Conservation (phyloP, 2,329 filamentous ascomycete genomes). For the Fusarium sp. region DNA sequence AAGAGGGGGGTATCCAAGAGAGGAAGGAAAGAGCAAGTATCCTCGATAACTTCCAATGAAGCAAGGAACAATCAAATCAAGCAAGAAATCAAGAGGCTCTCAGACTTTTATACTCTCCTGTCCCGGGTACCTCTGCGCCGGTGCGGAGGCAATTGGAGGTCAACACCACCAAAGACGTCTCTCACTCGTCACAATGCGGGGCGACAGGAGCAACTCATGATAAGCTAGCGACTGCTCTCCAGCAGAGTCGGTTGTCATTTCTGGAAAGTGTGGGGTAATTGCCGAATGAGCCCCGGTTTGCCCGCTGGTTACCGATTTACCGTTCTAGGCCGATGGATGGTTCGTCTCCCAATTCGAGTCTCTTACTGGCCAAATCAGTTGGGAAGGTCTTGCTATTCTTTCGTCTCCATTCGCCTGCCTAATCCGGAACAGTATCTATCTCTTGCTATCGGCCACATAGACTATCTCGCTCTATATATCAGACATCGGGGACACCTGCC, state of each 20-base stretch:
- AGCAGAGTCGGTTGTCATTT: slow-evolving; percentile 8
- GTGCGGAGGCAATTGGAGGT: slow-evolving; percentile 36
- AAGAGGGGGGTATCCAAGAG: background rate
- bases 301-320: slow-evolving; percentile 37
- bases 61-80: slow-evolving; percentile 20
- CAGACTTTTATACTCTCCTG: slow-evolving; percentile 30
- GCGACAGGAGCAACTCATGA: slow-evolving; percentile 31
- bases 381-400: background rate
- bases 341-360: slow-evolving; percentile 33
- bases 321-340: slow-evolving; percentile 33
- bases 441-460: slow-evolving; percentile 13
- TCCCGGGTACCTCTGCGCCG: slow-evolving; percentile 19
- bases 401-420: slow-evolving; percentile 37
- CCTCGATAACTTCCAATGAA: slow-evolving; percentile 26
- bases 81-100: slow-evolving; percentile 18
- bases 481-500: slow-evolving; percentile 12
- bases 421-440: slow-evolving; percentile 26
- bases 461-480: background rate
- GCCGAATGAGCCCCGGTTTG: slow-evolving; percentile 24
- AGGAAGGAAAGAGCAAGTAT: slow-evolving; percentile 13
- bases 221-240: slow-evolving; percentile 23
- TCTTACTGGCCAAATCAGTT: slow-evolving; percentile 28
- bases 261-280: slow-evolving; percentile 41
- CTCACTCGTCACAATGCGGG: slow-evolving; percentile 26
- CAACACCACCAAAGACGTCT: slow-evolving; percentile 13